Conservation (phyloP, 148 eudicot genomes). For the Rhododendron mucronatum region DNA sequence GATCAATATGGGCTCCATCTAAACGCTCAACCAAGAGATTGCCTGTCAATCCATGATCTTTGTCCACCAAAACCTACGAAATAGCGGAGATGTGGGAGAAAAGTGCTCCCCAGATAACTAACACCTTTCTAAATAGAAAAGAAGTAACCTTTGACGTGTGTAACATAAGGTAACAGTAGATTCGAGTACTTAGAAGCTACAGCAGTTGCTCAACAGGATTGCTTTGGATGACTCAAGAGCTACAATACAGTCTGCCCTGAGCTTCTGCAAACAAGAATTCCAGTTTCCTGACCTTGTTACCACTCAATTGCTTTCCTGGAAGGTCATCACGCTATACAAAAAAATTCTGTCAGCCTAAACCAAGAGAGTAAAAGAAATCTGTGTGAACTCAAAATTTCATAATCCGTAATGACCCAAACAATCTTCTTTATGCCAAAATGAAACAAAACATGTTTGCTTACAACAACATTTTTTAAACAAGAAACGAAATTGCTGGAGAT, state of each 20-base stretch:
- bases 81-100: not conserved
- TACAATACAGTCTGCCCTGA: slow-evolving; percentile 68
- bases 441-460: too few species aligned
- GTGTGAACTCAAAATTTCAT: not conserved
- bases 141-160: slow-evolving; percentile 81
- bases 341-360: slow-evolving; percentile 14
- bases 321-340: slow-evolving; percentile 89
- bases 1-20: slow-evolving; percentile 95
- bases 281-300: slow-evolving; percentile 93
- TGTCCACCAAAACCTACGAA: slow-evolving; percentile 66
- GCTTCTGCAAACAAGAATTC: slow-evolving; percentile 93
- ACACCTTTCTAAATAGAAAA: not conserved
- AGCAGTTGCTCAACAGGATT: slow-evolving; percentile 96
- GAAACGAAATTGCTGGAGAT: too few species aligned
- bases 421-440: too few species aligned
- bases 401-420: too few species aligned
- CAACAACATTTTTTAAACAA: too few species aligned
- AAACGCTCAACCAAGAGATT: slow-evolving; percentile 94
- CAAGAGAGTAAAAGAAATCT: not conserved
- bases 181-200: slow-evolving; percentile 83
- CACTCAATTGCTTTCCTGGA: slow-evolving; percentile 96
- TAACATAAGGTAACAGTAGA: slow-evolving; percentile 84
- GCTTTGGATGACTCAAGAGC: slow-evolving; percentile 91
- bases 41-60: slow-evolving; percentile 89
- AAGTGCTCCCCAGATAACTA: not conserved